phyloP scores from a whole-genome alignment of 805 yeast species.

The Debaryomyces maramus region DNA sequence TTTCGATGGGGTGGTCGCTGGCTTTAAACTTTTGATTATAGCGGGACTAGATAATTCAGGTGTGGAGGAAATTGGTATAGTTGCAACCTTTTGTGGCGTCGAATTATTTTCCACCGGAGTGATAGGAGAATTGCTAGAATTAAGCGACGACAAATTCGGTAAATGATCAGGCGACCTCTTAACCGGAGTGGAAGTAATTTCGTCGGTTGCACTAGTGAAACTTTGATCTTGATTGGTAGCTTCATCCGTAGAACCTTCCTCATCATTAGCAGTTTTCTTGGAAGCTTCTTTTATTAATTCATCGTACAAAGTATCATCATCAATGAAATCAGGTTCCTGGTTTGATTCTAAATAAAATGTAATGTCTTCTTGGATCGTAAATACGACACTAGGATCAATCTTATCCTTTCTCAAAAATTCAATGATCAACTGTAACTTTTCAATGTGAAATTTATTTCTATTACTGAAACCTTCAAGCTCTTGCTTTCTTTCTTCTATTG shows the following conservation, averaged over 20 bases:
- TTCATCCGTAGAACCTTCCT: not conserved
- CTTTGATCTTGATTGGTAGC: not conserved
- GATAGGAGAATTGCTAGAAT: conserved; percentile 3
- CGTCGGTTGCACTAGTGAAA: not conserved
- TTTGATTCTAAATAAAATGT: conserved; percentile 36
- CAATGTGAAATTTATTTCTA: conserved; percentile 38
- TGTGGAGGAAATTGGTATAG: conserved; percentile 13
- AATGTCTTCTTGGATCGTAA: conserved; percentile 41
- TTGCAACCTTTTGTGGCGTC: conserved; percentile 7
- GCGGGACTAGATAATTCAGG: conserved; percentile 39
- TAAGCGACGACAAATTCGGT: not conserved
- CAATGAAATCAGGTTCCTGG: conserved; percentile 38
- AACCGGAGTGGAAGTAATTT: not conserved
- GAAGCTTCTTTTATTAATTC: conserved; percentile 33
- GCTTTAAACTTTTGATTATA: conserved; percentile 47
- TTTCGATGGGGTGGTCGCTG: conserved; percentile 55
- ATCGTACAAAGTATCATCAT: conserved; percentile 42
- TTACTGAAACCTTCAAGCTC: conserved; percentile 34
- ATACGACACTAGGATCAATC: conserved; percentile 31
- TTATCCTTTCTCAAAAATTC: conserved; percentile 26
- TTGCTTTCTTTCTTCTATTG: conserved; percentile 41
- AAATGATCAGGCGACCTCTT: not conserved
- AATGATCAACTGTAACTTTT: conserved; percentile 33
- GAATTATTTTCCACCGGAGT: not conserved
- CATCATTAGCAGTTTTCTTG: not conserved